Evolutionary conservation across 805 yeast genomes (phyloP).

Genomic region (Monosporozyma unispora): DNA sequence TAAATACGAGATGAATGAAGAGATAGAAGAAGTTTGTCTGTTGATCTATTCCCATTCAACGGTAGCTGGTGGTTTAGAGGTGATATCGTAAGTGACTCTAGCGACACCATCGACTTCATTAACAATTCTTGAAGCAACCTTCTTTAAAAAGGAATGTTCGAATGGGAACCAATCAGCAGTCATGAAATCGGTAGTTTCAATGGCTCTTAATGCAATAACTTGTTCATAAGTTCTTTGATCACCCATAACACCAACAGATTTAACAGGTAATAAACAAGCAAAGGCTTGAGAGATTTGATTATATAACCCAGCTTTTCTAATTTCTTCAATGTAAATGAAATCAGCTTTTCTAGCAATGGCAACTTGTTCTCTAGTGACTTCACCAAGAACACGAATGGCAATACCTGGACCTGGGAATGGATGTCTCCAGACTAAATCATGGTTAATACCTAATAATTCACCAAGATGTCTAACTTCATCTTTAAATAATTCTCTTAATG

Average conservation of each 20-base stretch:
- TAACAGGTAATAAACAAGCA: slow-evolving; percentile 93
- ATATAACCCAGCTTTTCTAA: slow-evolving; percentile 86
- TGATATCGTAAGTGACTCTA: slow-evolving; percentile 96
- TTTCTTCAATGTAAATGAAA: slow-evolving; percentile 90
- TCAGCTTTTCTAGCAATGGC: slow-evolving; percentile 98
- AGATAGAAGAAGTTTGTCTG: not conserved
- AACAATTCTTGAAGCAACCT: slow-evolving; percentile 89
- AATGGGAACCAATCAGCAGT: slow-evolving; percentile 98
- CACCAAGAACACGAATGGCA: slow-evolving; percentile 96
- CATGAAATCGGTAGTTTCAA: slow-evolving; percentile 97
- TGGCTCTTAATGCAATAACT: slow-evolving; percentile 97
- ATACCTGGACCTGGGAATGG: slow-evolving; percentile 99
- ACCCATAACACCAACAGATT: slow-evolving; percentile 99
- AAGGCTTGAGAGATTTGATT: slow-evolving; percentile 93
- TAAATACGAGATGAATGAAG: not conserved
- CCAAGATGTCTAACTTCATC: slow-evolving; percentile 98
- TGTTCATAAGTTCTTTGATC: slow-evolving; percentile 99
- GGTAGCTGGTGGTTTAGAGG: slow-evolving; percentile 99
- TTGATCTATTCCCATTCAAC: slow-evolving; percentile 89
- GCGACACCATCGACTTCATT: slow-evolving; percentile 99
- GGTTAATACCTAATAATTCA: slow-evolving; percentile 88
- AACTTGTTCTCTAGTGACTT: slow-evolving; percentile 87
- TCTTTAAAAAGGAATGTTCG: slow-evolving; percentile 85
- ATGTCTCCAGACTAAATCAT: slow-evolving; percentile 98
- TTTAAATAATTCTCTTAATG: slow-evolving; percentile 95